Evolutionary conservation across 2,329 filamentous ascomycete genomes (phyloP).

Genomic region (Pseudogymnoascus sp.): DNA sequence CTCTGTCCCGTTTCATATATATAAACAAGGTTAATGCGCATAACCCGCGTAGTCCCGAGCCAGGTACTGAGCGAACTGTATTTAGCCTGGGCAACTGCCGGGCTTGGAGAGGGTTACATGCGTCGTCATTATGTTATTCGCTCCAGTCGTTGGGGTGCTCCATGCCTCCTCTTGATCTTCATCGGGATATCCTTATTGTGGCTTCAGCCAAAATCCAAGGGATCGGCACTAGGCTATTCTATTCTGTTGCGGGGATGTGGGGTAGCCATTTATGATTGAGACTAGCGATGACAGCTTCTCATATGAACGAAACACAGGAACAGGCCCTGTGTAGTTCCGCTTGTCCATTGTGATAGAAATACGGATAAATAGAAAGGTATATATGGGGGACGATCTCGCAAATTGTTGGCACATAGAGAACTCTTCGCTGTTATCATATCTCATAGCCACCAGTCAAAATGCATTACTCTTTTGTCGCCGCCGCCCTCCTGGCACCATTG

Average conservation of each 20-base stretch:
- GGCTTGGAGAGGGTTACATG: not conserved
- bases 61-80: not conserved
- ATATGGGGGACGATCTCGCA: not conserved
- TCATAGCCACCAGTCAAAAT: not conserved
- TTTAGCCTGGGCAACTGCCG: conserved; percentile 1
- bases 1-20: not conserved
- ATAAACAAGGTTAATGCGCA: not conserved
- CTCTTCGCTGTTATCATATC: not conserved
- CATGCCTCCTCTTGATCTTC: not conserved
- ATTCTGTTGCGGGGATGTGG: not conserved
- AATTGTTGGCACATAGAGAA: not conserved
- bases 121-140: not conserved
- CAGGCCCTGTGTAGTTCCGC: not conserved
- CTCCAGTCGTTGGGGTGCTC: no score
- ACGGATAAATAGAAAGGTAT: not conserved
- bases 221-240: conserved; percentile 2
- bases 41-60: not conserved
- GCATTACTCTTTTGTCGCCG: not conserved
- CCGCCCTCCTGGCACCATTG: not conserved
- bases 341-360: not conserved
- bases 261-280: not conserved
- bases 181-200: not conserved
- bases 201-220: not conserved
- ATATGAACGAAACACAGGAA: conserved; percentile 4
- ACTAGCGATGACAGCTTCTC: not conserved